A percentile compares a stretch with the other conserved stretches of the same genome.
Evolutionary conservation across 2,329 filamentous ascomycete species (phyloP).

Genomic region (Exophiala oligosperma): DNA sequence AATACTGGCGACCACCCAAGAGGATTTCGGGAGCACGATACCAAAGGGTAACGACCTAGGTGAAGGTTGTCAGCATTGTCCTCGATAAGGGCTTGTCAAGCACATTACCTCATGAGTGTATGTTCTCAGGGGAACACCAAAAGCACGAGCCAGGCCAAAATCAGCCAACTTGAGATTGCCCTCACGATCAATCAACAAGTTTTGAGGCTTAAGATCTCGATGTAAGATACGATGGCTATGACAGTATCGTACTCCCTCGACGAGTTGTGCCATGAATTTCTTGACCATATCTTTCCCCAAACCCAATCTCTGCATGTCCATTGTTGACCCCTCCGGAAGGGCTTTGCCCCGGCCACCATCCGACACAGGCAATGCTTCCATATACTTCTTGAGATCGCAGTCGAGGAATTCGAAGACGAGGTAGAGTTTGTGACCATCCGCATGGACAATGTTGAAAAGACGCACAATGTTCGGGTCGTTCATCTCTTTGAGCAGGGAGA

Average conservation of each 20-base stretch:
- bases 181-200: slow-evolving; percentile 80
- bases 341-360: slow-evolving; percentile 85
- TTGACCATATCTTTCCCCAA: slow-evolving; percentile 80
- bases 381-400: slow-evolving; percentile 91
- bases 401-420: slow-evolving; percentile 92
- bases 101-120: slow-evolving; percentile 78
- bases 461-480: slow-evolving; percentile 86
- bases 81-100: not conserved
- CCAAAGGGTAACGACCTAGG: slow-evolving; percentile 37
- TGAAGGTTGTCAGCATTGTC: slow-evolving; percentile 5
- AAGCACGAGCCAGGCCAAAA: slow-evolving; percentile 85
- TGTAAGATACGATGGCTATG: slow-evolving; percentile 86
- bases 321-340: slow-evolving; percentile 72
- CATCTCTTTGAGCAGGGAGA: slow-evolving; percentile 93
- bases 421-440: slow-evolving; percentile 92
- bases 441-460: slow-evolving; percentile 88
- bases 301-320: slow-evolving; percentile 65
- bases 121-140: slow-evolving; percentile 85
- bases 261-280: slow-evolving; percentile 88
- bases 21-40: slow-evolving; percentile 90
- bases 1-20: slow-evolving; percentile 86
- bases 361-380: slow-evolving; percentile 82
- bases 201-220: slow-evolving; percentile 87
- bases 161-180: slow-evolving; percentile 89
- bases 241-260: slow-evolving; percentile 82